These are phyloP conservation scores for Fusarium piperis DNA, from an alignment of 2,329 filamentous ascomycete genomes.

Conservation along the genomic window DNA sequence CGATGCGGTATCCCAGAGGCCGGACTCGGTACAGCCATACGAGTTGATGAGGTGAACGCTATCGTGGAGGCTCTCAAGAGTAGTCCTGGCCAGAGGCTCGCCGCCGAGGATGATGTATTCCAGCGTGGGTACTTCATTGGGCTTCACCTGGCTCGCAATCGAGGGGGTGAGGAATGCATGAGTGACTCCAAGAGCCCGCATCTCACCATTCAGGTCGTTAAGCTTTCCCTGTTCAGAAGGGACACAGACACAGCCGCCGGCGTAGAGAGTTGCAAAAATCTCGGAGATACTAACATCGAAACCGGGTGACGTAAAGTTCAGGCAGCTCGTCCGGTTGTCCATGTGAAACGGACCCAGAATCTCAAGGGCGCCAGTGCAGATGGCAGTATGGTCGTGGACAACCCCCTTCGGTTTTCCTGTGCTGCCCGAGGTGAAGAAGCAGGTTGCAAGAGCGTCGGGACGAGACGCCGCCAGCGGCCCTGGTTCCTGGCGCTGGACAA, in stretches of 20 bases:
- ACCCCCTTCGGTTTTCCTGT: constrained; percentile 12
- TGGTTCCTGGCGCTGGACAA: constrained; percentile 7
- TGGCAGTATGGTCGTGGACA: constrained; percentile 18
- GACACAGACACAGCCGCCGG: constrained; percentile 10
- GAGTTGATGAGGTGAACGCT: constrained; percentile 19
- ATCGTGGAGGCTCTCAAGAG: constrained; percentile 6
- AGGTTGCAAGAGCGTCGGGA: constrained; percentile 13
- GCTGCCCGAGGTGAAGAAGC: constrained; percentile 20
- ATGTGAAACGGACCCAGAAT: constrained; percentile 13
- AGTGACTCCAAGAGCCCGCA: constrained; percentile 15
- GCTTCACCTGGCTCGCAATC: constrained; percentile 14
- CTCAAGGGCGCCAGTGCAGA: constrained; percentile 10
- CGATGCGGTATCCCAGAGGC: constrained; percentile 8
- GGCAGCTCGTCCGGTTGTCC: constrained; percentile 6
- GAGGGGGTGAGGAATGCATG: constrained; percentile 21
- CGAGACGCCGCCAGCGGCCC: not conserved
- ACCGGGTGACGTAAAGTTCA: constrained; percentile 14
- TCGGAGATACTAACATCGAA: constrained; percentile 19
- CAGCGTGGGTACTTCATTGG: constrained; percentile 10
- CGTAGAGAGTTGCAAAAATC: constrained; percentile 11
- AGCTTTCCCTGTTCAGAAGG: constrained; percentile 18
- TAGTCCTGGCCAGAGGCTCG: constrained; percentile 17
- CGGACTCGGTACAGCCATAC: constrained; percentile 16
- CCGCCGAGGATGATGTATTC: constrained; percentile 19
- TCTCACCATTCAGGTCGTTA: constrained; percentile 14